Evolutionary conservation across 2,329 filamentous ascomycete species (phyloP), one percentile per base, ranked within the genome.

Genomic region (Monilinia aucupariae): DNA sequence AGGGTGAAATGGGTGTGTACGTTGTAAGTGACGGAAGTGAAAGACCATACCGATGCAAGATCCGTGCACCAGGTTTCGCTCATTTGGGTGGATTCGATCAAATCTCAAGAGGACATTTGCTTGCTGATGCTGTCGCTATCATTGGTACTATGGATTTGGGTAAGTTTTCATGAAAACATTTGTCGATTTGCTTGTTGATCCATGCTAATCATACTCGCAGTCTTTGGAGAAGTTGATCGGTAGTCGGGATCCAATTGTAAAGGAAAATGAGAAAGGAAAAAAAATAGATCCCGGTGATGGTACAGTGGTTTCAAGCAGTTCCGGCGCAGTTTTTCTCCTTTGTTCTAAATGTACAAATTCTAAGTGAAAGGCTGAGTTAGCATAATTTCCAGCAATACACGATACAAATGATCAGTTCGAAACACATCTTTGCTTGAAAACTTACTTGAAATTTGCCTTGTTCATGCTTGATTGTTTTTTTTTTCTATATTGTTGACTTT

Each of bases 1-100:
- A 99, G 88, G 94, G 94, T 72, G 94, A 99, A 81, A 99, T 99
- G 94, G 94, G 89, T 76, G 94, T 99, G 51, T 99, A 89, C 76
- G 80, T 99, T 59, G 94, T 99, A 73, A 96, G 90, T 75, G 94
- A 99, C 75, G 94, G 94, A 68, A 94, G 87, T 75, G 94, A 99
- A 84, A 84, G 94, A 74, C 94, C 94, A 53, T 99, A 99, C 81
- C 85, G 96, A 74, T 97, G 94, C 79, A 96, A 97, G 81, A 97
- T 99, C 72, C 87, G 94, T 72, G 93, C 96, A 45, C 94, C 94
- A 64, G 94, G 94, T 66, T 99, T 99, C 74, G 94, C 94, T 68
- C 96, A 99, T 79, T 79, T 99, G 77, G 85, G 85, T 73, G 93
- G 91, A 69, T 97, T 99, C 76, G 94, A 99, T 76, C 93, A 97